phyloP scores from a whole-genome alignment of 495 filamentous ascomycete genomes.

The Penicillium fimorum region DNA sequence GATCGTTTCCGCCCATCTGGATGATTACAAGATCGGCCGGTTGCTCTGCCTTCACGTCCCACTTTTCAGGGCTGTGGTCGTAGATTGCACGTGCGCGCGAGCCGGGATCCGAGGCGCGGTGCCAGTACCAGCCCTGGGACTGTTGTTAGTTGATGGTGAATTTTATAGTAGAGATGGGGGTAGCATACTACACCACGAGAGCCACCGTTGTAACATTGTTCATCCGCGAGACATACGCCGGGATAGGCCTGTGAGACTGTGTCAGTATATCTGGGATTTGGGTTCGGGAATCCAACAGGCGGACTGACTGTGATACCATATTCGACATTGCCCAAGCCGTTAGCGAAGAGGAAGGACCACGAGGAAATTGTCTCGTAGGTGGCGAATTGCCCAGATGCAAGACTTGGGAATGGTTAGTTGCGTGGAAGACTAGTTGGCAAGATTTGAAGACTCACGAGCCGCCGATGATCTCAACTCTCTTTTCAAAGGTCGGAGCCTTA shows the following conservation, averaged over 20 bases:
- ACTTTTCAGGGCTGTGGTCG: constrained; percentile 55
- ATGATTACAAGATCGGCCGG: constrained; percentile 65
- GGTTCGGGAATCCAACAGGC: no score
- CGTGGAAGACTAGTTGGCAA: not conserved
- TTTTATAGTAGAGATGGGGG: not conserved
- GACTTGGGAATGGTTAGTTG: constrained; percentile 14
- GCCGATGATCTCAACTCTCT: constrained; percentile 65
- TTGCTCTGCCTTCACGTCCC: constrained; percentile 59
- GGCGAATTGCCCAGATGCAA: constrained; percentile 57
- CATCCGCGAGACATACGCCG: constrained; percentile 59
- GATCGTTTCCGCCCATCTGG: constrained; percentile 68
- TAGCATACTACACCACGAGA: constrained; percentile 33
- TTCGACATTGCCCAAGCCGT: constrained; percentile 63
- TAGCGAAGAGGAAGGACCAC: constrained; percentile 55
- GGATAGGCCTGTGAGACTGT: constrained; percentile 47
- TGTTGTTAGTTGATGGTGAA: constrained; percentile 2
- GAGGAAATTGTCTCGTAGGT: constrained; percentile 62
- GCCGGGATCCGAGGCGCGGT: constrained; percentile 60
- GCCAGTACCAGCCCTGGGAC: constrained; percentile 60
- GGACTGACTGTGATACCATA: constrained; percentile 53
- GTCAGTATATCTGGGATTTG: not conserved
- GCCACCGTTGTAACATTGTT: constrained; percentile 53
- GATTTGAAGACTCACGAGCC: constrained; percentile 43
- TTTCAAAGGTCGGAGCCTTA: constrained; percentile 49
- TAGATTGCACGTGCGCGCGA: constrained; percentile 49